These are phyloP conservation scores for Trichophyton equinum DNA, from an alignment of 2,329 filamentous ascomycete genomes.

Conservation along the genomic window DNA sequence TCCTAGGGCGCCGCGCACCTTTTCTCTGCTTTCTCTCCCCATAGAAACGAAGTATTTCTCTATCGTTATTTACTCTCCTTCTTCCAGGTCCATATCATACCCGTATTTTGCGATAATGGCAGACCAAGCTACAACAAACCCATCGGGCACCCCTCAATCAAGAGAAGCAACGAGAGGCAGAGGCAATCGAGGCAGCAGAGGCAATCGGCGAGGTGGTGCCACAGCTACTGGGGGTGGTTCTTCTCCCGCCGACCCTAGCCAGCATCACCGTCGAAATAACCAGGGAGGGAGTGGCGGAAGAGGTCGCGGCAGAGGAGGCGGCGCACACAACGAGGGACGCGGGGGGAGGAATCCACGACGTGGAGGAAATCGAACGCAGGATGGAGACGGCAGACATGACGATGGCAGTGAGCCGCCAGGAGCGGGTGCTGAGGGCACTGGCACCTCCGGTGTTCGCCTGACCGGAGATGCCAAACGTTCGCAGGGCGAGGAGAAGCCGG, in stretches of 20 bases:
- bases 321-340: background rate
- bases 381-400: conserved; percentile 17
- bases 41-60: too few species aligned
- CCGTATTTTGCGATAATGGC: conserved; percentile 5
- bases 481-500: conserved; percentile 20
- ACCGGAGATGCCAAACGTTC: conserved; percentile 35
- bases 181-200: conserved; percentile 7
- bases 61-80: background rate
- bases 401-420: conserved; percentile 31
- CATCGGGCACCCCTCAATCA: conserved; percentile 2
- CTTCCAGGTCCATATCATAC: background rate
- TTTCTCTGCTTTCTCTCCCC: too few species aligned
- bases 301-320: background rate
- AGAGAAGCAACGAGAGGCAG: conserved; percentile 3
- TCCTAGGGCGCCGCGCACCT: background rate
- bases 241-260: background rate
- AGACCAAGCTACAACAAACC: conserved; percentile 4
- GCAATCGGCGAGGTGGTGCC: conserved; percentile 6
- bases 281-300: background rate
- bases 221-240: background rate
- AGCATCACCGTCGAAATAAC: background rate
- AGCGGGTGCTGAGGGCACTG: conserved; percentile 24
- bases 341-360: background rate
- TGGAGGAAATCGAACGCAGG: conserved; percentile 2
- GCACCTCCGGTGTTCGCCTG: conserved; percentile 36